phyloP scores from a whole-genome alignment of 495 filamentous ascomycete species.

The Cryomyces minteri region DNA sequence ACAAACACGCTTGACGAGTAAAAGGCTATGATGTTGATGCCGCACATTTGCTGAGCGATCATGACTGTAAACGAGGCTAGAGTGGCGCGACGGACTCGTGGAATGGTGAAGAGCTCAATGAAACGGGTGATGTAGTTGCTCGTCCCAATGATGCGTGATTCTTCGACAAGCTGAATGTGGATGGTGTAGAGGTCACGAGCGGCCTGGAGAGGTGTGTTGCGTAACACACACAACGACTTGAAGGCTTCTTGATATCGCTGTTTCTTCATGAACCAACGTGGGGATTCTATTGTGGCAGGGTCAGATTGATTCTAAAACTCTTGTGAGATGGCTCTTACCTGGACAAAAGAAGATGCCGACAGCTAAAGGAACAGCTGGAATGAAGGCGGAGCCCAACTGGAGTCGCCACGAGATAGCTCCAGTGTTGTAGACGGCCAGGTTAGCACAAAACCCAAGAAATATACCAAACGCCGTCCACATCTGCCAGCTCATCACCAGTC shows the following conservation, averaged over 20 bases:
- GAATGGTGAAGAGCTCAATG: constrained; percentile 47
- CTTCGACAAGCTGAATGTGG: constrained; percentile 10
- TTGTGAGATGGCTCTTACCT: neutral
- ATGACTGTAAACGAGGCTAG: constrained; percentile 47
- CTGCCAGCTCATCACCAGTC: constrained; percentile 47
- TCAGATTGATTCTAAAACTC: neutral
- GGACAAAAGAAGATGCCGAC: constrained; percentile 20
- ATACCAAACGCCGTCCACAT: constrained; percentile 39
- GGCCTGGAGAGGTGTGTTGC: constrained; percentile 5
- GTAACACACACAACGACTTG: constrained; percentile 5
- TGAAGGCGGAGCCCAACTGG: constrained; percentile 48
- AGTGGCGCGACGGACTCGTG: constrained; percentile 48
- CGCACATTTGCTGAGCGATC: constrained; percentile 46
- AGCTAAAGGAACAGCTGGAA: constrained; percentile 46
- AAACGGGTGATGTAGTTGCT: constrained; percentile 37
- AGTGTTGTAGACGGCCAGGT: constrained; percentile 35
- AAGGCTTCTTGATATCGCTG: constrained; percentile 7
- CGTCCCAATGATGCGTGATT: neutral
- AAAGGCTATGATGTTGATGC: constrained; percentile 4
- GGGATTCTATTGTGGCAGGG: constrained; percentile 14
- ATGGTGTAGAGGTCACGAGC: constrained; percentile 9
- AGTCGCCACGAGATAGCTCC: constrained; percentile 40
- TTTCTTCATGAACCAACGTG: constrained; percentile 9
- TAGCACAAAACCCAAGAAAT: constrained; percentile 40
- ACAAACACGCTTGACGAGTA: too few species aligned